Base-by-base conservation (phyloP, 2,329 filamentous ascomycete species). In the Colletotrichum sp. region DNA sequence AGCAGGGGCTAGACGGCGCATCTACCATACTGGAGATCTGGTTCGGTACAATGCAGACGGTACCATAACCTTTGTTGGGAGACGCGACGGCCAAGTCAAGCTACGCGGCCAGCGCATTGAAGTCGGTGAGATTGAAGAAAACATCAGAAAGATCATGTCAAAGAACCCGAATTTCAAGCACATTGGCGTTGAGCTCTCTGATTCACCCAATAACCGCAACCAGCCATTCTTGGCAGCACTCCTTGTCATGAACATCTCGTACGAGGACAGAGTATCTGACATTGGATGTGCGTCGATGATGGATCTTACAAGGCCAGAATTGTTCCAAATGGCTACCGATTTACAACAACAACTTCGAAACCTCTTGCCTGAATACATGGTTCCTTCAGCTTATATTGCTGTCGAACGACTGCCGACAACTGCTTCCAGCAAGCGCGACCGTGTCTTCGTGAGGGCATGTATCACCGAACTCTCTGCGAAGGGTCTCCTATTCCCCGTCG, bases 11-110 rank as follows among this genome's bases (percentile, higher is more conserved):
- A 21, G 30, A 3, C 69, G 78, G 6, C 82, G 82, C 6, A 52
- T 87, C 9, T 90, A 89, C 78, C 86, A 86, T 74, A 89, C 88
- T 3, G 89, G 89, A 7, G 89, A 90, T 77, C 81, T 90, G 3
- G 88, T 83, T 3, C 78, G 79, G 30, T 88, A 88, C 52, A 81
- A 85, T 43, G 78, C 80, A 0, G 78, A 83, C 63, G 80, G 82
- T 8, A 67, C 58, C 26, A 77, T 85, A 26, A 64, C 78, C 2
- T 84, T 81, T 65, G 72, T 87, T 64, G 88, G 87, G 64, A 83
- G 88, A 63, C 87, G 86, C 68, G 88, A 89, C 78, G 84, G 83
- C 3, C 87, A 89, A 77, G 83, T 89, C 61, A 90, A 90, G 78
- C 80, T 90, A 26, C 83, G 85, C 34, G 90, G 90, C 58, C 89